Evolutionary conservation across 768 basidiomycete genomes (phyloP).

Genomic region (Tulasnella sp.): DNA sequence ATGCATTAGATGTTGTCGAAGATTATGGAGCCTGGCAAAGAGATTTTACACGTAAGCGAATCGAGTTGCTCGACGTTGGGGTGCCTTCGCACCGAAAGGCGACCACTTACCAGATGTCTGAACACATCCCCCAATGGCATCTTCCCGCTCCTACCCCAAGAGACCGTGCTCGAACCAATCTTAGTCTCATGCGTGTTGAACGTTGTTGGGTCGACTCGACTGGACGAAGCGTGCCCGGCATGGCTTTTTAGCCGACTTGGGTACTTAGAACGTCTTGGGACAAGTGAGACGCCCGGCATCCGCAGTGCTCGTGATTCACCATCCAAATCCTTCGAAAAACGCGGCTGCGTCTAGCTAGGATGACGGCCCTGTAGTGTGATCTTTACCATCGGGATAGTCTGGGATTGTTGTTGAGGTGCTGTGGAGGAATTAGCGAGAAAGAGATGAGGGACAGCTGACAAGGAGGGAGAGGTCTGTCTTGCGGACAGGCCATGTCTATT

Average conservation of each 20-base stretch:
- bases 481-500: too few species aligned
- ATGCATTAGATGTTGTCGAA: slow-evolving; percentile 78
- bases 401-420: background rate
- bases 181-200: background rate
- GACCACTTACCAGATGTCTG: slow-evolving; percentile 7
- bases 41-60: background rate
- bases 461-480: too few species aligned
- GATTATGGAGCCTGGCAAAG: slow-evolving; percentile 60
- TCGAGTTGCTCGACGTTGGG: background rate
- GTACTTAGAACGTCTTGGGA: background rate
- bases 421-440: background rate
- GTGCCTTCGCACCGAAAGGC: too few species aligned
- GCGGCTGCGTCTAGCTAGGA: background rate
- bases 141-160: background rate
- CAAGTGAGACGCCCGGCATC: background rate
- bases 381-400: too few species aligned
- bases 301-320: background rate
- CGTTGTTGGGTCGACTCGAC: background rate
- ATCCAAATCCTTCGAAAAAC: background rate
- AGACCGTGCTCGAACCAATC: background rate
- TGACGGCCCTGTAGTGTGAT: background rate
- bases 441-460: too few species aligned
- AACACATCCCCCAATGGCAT: slow-evolving; percentile 12
- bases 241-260: background rate
- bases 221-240: background rate